Evolutionary conservation across 78 protist genomes (phyloP).

Genomic region (Mastigamoeba balamuthi): DNA sequence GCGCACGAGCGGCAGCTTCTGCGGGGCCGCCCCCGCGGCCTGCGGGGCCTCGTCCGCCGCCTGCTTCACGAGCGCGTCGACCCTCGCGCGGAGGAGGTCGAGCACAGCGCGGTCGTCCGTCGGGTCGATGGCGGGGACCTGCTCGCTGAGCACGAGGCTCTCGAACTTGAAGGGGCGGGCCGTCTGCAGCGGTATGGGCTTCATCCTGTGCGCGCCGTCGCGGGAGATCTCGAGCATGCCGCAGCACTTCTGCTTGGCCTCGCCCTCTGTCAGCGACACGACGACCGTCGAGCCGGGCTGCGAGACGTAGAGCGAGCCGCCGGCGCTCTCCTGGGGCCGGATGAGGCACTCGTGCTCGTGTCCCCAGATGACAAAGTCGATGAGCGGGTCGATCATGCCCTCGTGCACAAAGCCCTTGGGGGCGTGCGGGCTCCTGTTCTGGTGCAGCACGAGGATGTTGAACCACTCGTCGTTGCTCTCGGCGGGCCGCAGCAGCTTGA

Average conservation of each 20-base stretch:
- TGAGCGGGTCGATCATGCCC: conserved; percentile 49
- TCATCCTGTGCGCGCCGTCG: conserved; percentile 20
- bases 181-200: conserved; percentile 23
- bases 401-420: conserved; percentile 68
- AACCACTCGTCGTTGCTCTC: conserved; percentile 79
- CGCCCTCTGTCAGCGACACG: conserved; percentile 75
- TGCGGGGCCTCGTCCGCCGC: conserved; percentile 1
- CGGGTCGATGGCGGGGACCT: conserved; percentile 13
- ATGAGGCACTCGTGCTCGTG: conserved; percentile 88
- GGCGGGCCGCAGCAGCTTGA: conserved; percentile 53
- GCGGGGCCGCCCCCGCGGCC: conserved; percentile 2
- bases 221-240: conserved; percentile 57
- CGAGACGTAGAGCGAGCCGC: conserved; percentile 29
- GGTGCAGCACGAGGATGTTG: conserved; percentile 88
- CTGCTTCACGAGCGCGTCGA: background rate
- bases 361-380: conserved; percentile 95
- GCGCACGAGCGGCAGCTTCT: conserved; percentile 29
- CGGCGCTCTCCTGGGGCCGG: conserved; percentile 27
- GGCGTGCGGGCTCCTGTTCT: conserved; percentile 69
- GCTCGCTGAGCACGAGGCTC: conserved; percentile 22
- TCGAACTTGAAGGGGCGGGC: conserved; percentile 62
- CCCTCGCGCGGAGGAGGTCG: conserved; percentile 13
- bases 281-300: conserved; percentile 93
- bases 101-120: conserved; percentile 14
- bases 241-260: conserved; percentile 66